A percentile compares a stretch with the other conserved stretches of the same genome.
These are phyloP conservation scores for Fusarium liriodendri DNA, from an alignment of 2,329 filamentous ascomycete species.

Conservation along the genomic window DNA sequence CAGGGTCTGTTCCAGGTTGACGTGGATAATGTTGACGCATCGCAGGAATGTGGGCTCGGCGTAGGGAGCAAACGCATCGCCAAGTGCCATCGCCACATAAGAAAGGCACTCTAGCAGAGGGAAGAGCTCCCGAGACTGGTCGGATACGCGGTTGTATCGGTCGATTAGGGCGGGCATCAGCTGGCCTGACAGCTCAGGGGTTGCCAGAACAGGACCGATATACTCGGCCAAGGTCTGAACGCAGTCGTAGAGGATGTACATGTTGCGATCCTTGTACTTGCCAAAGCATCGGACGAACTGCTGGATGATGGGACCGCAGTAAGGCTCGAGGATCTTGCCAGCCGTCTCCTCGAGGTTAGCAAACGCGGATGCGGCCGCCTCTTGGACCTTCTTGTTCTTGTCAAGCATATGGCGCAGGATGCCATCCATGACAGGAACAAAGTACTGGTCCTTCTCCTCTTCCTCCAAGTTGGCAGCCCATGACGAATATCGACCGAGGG, in stretches of 20 bases:
- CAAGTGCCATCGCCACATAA: constrained; percentile 90
- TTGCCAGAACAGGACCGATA: constrained; percentile 84
- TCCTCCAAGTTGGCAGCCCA: constrained; percentile 87
- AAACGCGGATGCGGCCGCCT: constrained; percentile 95
- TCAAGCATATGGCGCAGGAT: constrained; percentile 96
- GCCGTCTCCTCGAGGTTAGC: constrained; percentile 96
- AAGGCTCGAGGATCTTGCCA: constrained; percentile 81
- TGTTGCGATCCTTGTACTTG: constrained; percentile 98
- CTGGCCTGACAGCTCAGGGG: constrained; percentile 81
- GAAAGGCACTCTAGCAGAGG: constrained; percentile 96
- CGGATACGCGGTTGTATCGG: constrained; percentile 86
- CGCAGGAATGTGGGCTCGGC: constrained; percentile 87
- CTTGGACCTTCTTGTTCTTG: constrained; percentile 96
- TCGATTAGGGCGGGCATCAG: constrained; percentile 94
- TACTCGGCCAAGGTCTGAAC: constrained; percentile 96
- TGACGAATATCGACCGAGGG: constrained; percentile 89
- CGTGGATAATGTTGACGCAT: constrained; percentile 91
- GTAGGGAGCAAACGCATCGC: constrained; percentile 84
- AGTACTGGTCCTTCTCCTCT: constrained; percentile 79
- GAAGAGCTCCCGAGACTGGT: constrained; percentile 93
- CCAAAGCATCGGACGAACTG: constrained; percentile 94
- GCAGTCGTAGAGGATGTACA: constrained; percentile 98
- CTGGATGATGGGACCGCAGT: constrained; percentile 88
- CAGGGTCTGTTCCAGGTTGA: constrained; percentile 86
- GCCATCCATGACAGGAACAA: constrained; percentile 97